Conservation (phyloP, 345 rosid species). For the Excoecaria agallocha region DNA sequence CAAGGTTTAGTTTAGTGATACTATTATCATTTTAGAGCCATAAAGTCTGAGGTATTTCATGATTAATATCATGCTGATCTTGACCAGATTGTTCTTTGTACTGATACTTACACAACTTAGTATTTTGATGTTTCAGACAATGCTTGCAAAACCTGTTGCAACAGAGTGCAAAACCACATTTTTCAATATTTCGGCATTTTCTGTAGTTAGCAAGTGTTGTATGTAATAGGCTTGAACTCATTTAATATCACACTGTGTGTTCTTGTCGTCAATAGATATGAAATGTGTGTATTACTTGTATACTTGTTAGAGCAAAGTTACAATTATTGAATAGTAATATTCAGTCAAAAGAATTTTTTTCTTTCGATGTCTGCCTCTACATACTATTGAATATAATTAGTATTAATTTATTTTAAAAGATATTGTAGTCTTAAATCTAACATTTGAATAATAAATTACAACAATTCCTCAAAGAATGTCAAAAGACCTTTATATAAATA, state of each 20-base stretch:
- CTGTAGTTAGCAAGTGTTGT: conserved; percentile 98
- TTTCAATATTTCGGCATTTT: conserved; percentile 96
- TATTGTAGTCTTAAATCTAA: not conserved
- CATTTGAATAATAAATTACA: not conserved
- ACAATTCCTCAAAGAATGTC: not conserved
- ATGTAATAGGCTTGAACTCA: conserved; percentile 21
- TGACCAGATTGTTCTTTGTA: not conserved
- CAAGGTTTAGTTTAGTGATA: too few relatives aligned
- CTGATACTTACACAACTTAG: conserved; percentile 5
- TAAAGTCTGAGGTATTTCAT: not conserved
- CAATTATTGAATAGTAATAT: not conserved
- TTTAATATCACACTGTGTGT: not conserved
- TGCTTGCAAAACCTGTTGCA: conserved; percentile 99
- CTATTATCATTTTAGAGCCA: too few relatives aligned
- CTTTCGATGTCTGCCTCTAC: not conserved
- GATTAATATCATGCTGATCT: not conserved
- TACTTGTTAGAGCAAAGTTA: not conserved
- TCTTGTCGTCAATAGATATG: too few relatives aligned
- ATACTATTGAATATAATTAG: not conserved
- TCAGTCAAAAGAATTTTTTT: not conserved
- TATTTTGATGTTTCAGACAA: conserved; percentile 56
- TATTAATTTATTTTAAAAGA: not conserved
- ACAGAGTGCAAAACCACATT: conserved; percentile 98
- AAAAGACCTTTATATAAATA: not conserved
- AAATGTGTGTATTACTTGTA: not conserved